Evolutionary conservation across 495 filamentous ascomycete species (phyloP), one percentile per base, ranked within the genome.

Genomic region (Penicillium odoratum): DNA sequence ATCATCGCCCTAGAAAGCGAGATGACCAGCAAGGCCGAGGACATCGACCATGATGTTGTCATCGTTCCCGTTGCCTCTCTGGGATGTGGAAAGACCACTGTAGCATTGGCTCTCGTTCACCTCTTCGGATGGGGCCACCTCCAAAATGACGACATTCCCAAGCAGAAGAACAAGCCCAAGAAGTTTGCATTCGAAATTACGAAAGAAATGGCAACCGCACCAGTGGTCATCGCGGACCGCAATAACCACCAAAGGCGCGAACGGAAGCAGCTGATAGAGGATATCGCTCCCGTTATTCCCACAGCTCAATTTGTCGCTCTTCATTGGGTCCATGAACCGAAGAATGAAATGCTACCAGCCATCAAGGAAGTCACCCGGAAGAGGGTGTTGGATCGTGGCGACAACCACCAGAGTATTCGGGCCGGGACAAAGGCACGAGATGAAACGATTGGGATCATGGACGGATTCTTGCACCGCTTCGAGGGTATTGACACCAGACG

Each of bases 401-500:
- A 99, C 70, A 98, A 97, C 67, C 94, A 99, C 65, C 94, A 99
- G 69, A 97, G 93, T 10, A 99, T 99, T 64, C 92, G 93, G 56
- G 80, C 93, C 5, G 87, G 85, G 11, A 84, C 81, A 33, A 83
- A 86, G 64, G 75, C 84, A 48, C 70, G 74, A 38, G 70, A 76
- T 13, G 91, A 96, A 68, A 85, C 93, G 34, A 78, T 91, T 25
- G 84, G 84, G 8, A 98, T 99, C 65, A 98, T 99, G 94, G 88
- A 97, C 59, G 91, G 92, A 36, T 99, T 99, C 76, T 77, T 98
- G 45, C 58, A 74, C 0, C 87, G 94, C 15, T 99, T 97, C 69
- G 87, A 98, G 71, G 81, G 85, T 4, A 74, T 91, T 54, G 80
- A 97, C 59, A 70, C 71, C 1, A 75, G 81, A 26, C 74, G 65